Evolutionary conservation across 495 filamentous ascomycete genomes (phyloP).

Genomic region (Aspergillus funiculosus): DNA sequence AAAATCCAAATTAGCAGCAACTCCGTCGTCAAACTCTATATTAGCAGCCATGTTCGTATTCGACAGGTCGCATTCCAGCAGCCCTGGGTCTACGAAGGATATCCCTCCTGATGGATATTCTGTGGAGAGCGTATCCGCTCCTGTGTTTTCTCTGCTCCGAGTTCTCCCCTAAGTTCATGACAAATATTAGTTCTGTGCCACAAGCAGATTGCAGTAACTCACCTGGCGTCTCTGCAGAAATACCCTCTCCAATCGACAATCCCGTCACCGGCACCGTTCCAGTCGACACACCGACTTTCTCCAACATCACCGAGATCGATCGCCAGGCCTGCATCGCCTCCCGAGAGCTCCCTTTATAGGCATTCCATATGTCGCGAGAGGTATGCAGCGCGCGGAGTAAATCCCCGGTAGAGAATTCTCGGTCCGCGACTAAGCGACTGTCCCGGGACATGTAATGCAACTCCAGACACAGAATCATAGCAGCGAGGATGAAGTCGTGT

Average conservation of each 20-base stretch:
- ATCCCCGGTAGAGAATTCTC: background rate
- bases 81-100: too few relatives aligned
- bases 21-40: too few relatives aligned
- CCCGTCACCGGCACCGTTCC: background rate
- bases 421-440: background rate
- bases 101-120: too few relatives aligned
- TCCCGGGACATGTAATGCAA: background rate
- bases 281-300: background rate
- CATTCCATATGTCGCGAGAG: conserved; percentile 4
- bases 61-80: too few relatives aligned
- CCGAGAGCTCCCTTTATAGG: background rate
- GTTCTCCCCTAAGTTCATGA: too few relatives aligned
- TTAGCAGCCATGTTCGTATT: too few relatives aligned
- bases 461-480: conserved; percentile 11
- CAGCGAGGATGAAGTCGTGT: conserved; percentile 8
- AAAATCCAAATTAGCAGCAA: background rate
- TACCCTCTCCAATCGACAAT: too few relatives aligned
- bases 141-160: too few relatives aligned
- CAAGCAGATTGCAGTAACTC: too few relatives aligned
- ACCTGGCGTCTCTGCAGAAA: too few relatives aligned
- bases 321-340: conserved; percentile 10
- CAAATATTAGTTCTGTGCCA: too few relatives aligned
- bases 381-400: background rate
- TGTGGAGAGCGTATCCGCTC: too few relatives aligned
- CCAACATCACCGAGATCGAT: conserved; percentile 7